Base-by-base conservation (phyloP, 2,329 filamentous ascomycete genomes). In the Fusarium bactridioides region DNA sequence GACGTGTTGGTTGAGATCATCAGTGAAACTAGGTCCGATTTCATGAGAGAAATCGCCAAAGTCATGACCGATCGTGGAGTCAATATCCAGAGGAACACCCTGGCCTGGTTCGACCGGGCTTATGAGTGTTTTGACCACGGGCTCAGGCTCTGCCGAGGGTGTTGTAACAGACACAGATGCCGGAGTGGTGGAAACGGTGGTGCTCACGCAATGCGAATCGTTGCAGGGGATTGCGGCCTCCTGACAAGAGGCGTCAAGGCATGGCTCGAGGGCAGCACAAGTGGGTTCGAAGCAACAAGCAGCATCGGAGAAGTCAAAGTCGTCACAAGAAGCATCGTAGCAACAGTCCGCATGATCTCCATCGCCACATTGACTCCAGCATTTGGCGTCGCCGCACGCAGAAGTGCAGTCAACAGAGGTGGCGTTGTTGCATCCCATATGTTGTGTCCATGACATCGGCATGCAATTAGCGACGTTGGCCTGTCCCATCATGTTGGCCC, bases 251-350 rank as follows among this genome's bases (percentile, higher is more conserved):
- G 70, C 78, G 72, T 84, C 81, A 58, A 83, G 74, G 61, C 84
- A 85, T 37, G 83, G 74, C 38, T 83, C 80, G 21, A 80, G 77
- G 13, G 77, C 76, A 11, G 71, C 75, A 67, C 80, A 82, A n/a
- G 76, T 73, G 19, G 76, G 76, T 38, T 80, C 78, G 25, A 76
- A 77, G 56, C 80, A 81, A 27, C 77, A 75, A 40, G 50, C 55
- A 40, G 67, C 70, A 29, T 72, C 51, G 25, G 65, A 70, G 21
- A 67, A 76, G 58, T 70, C 76, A 33, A 78, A 73, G 29, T 64
- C 70, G 25, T 73, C 71, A 69, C 82, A 84, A 11, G 78, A 76
- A 38, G 78, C 77, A 58, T 82, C 80, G 33, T 79, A 79, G 62
- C 83, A 84, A 55, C 81, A 80, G 48, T 82, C 76, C 53, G 70